Percentiles rank a stretch among this genome's conserved stretches.
Evolutionary conservation across 176 grass and related monocot species (phyloP).

Genomic region (Oryza brachyantha): DNA sequence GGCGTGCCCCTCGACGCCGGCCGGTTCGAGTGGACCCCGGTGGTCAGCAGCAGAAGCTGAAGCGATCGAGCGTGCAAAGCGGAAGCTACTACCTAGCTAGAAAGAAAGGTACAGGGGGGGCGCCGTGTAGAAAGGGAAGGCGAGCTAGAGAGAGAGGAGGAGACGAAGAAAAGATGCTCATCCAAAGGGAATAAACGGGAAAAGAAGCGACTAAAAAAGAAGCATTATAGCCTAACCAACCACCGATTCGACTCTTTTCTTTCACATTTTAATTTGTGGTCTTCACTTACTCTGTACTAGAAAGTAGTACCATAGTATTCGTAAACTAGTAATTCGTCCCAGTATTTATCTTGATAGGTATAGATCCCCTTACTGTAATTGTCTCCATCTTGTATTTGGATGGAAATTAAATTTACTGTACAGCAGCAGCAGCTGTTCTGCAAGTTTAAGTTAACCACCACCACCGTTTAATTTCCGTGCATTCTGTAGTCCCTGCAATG

Average conservation of each 20-base stretch:
- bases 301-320: neutral
- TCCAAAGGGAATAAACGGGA: constrained; percentile 25
- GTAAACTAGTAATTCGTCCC: constrained; percentile 7
- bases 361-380: constrained; percentile 45
- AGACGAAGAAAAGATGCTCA: constrained; percentile 36
- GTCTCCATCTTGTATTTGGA: constrained; percentile 35
- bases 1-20: constrained; percentile 63
- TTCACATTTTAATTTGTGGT: constrained; percentile 1
- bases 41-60: constrained; percentile 46
- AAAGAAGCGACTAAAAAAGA: constrained; percentile 38
- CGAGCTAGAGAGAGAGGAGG: neutral
- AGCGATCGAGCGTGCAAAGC: constrained; percentile 7
- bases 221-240: constrained; percentile 48
- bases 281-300: neutral
- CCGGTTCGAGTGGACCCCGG: constrained; percentile 65
- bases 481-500: neutral
- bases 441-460: constrained; percentile 46
- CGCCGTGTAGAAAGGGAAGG: constrained; percentile 26
- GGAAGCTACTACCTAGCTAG: neutral
- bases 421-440: constrained; percentile 38
- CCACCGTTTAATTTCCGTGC: constrained; percentile 18
- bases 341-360: constrained; percentile 24
- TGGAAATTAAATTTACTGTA: constrained; percentile 68
- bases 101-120: neutral
- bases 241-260: constrained; percentile 42